Evolutionary conservation across 2,329 filamentous ascomycete genomes (phyloP).

Genomic region (Chalara sp.): DNA sequence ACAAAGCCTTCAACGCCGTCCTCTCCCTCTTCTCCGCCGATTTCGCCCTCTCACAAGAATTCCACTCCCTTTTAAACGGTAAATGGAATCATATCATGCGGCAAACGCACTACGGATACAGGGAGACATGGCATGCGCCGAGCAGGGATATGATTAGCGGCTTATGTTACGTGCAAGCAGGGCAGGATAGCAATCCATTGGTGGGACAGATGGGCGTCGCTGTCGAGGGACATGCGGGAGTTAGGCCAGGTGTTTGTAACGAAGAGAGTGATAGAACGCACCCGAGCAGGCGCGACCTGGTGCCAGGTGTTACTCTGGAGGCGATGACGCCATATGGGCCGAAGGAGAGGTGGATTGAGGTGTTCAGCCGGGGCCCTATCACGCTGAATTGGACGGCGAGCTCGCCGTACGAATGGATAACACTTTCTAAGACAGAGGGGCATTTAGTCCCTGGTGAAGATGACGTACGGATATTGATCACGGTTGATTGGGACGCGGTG

Average conservation of each 20-base stretch:
- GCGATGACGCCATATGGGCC: conserved; percentile 50
- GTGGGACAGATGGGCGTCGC: conserved; percentile 41
- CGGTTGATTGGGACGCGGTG: conserved; percentile 34
- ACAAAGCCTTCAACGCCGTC: conserved; percentile 43
- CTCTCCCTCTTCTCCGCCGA: conserved; percentile 48
- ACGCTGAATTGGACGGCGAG: conserved; percentile 43
- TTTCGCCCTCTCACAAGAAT: conserved; percentile 44
- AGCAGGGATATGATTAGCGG: conserved; percentile 60
- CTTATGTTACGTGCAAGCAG: conserved; percentile 49
- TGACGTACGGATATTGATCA: conserved; percentile 45
- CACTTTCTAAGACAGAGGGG: conserved; percentile 38
- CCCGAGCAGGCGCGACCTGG: conserved; percentile 31
- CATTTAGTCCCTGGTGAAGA: conserved; percentile 36
- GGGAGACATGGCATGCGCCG: conserved; percentile 57
- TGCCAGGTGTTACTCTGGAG: conserved; percentile 19
- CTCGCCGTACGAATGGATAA: conserved; percentile 29
- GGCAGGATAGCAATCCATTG: conserved; percentile 41
- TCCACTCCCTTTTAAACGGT: conserved; percentile 47
- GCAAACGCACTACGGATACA: conserved; percentile 46
- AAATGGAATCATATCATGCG: conserved; percentile 57
- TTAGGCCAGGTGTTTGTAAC: conserved; percentile 33
- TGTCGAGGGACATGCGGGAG: conserved; percentile 33
- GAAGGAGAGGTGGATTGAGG: conserved; percentile 48
- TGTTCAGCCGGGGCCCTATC: conserved; percentile 48
- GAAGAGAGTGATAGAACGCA: conserved; percentile 47